Evolutionary conservation across 2,329 filamentous ascomycete species (phyloP).

Genomic region (Aspergillus sp.): DNA sequence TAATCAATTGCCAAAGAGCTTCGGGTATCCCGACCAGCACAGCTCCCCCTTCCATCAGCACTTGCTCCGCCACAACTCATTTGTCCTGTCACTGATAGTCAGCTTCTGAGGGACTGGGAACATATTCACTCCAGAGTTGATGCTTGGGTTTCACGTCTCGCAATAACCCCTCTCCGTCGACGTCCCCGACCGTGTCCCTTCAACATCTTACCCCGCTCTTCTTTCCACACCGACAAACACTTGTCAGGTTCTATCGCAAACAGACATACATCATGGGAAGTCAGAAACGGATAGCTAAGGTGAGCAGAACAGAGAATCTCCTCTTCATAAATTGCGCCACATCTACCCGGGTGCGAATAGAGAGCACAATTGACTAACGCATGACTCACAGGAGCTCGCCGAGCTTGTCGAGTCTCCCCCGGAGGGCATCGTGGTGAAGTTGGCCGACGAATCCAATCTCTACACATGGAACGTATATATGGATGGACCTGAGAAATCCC

Average conservation of each 20-base stretch:
- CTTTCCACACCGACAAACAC: neutral
- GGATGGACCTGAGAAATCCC: slow-evolving; percentile 65
- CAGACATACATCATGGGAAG: slow-evolving; percentile 38
- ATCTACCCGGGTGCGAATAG: neutral
- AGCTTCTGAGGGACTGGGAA: too few species aligned
- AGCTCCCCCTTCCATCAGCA: neutral
- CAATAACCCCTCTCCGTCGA: neutral
- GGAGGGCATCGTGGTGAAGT: slow-evolving; percentile 57
- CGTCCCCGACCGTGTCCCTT: neutral
- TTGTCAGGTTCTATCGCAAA: neutral
- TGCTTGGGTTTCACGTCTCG: neutral
- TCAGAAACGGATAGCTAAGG: slow-evolving; percentile 52
- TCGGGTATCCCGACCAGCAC: neutral
- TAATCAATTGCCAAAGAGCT: slow-evolving; percentile 9
- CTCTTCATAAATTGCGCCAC: neutral
- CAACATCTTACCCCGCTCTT: neutral
- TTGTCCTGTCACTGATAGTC: neutral
- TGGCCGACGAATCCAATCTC: slow-evolving; percentile 65
- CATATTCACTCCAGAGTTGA: neutral
- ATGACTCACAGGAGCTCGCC: slow-evolving; percentile 55
- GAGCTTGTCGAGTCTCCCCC: slow-evolving; percentile 60
- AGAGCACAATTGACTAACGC: slow-evolving; percentile 8
- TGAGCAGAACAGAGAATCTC: slow-evolving; percentile 17
- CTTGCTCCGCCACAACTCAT: neutral
- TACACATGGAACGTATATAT: slow-evolving; percentile 69